Percentiles rank a stretch among this genome's conserved stretches.
phyloP scores from a whole-genome alignment of 2,329 filamentous ascomycete species.

The Harringtonia lauricola region DNA sequence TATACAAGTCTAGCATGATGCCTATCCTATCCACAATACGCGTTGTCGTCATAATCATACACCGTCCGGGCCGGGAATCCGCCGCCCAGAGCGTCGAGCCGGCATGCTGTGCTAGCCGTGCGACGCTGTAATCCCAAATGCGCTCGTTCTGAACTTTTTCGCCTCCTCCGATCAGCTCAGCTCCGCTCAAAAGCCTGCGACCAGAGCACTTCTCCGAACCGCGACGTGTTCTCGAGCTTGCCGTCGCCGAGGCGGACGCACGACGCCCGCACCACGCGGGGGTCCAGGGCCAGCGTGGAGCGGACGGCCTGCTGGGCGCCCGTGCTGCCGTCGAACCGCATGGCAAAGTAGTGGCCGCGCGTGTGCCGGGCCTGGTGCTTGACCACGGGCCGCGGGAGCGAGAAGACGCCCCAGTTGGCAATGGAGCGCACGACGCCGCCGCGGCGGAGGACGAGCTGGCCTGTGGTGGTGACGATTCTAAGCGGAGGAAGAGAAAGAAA shows the following conservation, averaged over 20 bases:
- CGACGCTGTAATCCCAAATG: too few species aligned
- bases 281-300: slow-evolving; percentile 70
- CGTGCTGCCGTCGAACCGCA: slow-evolving; percentile 81
- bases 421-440: slow-evolving; percentile 87
- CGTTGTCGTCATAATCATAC: too few species aligned
- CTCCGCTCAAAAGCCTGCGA: slow-evolving; percentile 20
- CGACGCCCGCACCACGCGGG: slow-evolving; percentile 76
- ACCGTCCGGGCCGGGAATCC: too few species aligned
- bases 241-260: slow-evolving; percentile 78
- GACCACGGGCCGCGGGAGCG: slow-evolving; percentile 67
- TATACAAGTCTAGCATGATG: too few species aligned
- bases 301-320: slow-evolving; percentile 64
- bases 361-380: slow-evolving; percentile 76
- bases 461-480: slow-evolving; percentile 81
- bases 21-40: too few species aligned
- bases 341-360: slow-evolving; percentile 90
- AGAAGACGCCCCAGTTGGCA: slow-evolving; percentile 90
- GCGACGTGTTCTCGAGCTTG: slow-evolving; percentile 59
- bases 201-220: slow-evolving; percentile 41
- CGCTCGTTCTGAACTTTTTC: too few species aligned
- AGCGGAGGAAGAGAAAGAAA: not conserved
- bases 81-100: too few species aligned
- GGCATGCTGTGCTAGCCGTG: too few species aligned
- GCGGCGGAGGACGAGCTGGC: slow-evolving; percentile 68
- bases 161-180: too few species aligned